Conservation (phyloP, 2,329 filamentous ascomycete genomes). For the Trichoderma brevicompactum region DNA sequence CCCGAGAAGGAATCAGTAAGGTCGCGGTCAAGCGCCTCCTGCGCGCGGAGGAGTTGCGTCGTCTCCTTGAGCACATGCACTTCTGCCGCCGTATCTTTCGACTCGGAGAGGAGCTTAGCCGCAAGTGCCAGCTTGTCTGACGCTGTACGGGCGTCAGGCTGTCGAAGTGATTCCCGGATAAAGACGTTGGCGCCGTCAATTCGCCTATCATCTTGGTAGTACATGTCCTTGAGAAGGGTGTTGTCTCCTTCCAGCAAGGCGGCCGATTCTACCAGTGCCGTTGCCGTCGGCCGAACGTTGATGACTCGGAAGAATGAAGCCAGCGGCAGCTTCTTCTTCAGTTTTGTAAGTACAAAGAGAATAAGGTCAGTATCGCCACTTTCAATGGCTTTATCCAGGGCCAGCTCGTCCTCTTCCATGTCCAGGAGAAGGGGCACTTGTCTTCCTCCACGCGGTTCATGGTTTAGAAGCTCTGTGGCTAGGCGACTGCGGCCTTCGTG, state of each 20-base stretch:
- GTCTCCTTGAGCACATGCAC: conserved; percentile 79
- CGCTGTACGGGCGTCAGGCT: conserved; percentile 69
- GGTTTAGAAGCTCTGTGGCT: conserved; percentile 87
- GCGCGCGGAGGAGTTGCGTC: conserved; percentile 76
- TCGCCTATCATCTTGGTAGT: conserved; percentile 94
- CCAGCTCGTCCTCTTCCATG: conserved; percentile 95
- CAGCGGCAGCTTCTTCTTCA: conserved; percentile 88
- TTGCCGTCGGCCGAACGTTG: conserved; percentile 82
- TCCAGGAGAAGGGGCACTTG: conserved; percentile 90
- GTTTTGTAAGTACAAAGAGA: conserved; percentile 82
- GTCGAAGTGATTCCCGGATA: conserved; percentile 78
- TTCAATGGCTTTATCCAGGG: conserved; percentile 94
- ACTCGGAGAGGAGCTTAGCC: conserved; percentile 79
- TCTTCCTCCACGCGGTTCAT: conserved; percentile 92
- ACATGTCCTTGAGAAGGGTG: conserved; percentile 86
- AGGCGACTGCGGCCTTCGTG: conserved; percentile 90
- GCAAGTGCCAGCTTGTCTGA: conserved; percentile 89
- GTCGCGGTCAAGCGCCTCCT: conserved; percentile 86
- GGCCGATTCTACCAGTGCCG: conserved; percentile 84
- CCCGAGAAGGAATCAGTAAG: conserved; percentile 77
- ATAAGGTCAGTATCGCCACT: conserved; percentile 93
- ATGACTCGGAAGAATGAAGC: conserved; percentile 92
- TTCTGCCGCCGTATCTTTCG: conserved; percentile 77
- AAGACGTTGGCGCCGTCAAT: conserved; percentile 88
- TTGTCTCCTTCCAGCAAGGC: conserved; percentile 74